A percentile compares a stretch with the other conserved stretches of the same genome.
phyloP scores from a whole-genome alignment of 306 rosid genomes.

The Carpinus viminea region DNA sequence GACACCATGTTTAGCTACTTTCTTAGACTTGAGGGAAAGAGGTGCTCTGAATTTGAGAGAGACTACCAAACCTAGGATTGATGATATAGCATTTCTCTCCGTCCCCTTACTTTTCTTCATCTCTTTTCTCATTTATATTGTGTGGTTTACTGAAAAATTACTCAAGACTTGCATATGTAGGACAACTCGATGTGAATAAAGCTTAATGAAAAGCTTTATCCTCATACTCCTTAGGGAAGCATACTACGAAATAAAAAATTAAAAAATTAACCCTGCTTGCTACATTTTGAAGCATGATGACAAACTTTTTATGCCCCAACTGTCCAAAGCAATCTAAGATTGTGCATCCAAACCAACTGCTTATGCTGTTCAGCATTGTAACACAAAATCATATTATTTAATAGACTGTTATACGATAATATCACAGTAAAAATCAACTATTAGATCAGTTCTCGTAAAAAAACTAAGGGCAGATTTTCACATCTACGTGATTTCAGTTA shows the following conservation, averaged over 20 bases:
- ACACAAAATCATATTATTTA: neutral
- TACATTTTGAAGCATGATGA: too few species aligned
- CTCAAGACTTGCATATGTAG: neutral
- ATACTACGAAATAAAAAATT: neutral
- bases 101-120: neutral
- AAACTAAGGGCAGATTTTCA: too few species aligned
- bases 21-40: neutral
- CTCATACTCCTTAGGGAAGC: neutral
- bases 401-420: too few species aligned
- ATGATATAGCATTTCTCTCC: neutral
- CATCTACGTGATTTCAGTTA: too few species aligned
- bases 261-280: neutral
- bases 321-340: neutral
- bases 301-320: too few species aligned
- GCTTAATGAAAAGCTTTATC: neutral
- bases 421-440: too few species aligned
- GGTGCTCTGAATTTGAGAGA: neutral
- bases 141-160: neutral
- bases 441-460: too few species aligned
- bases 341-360: neutral
- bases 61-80: too few species aligned
- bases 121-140: neutral
- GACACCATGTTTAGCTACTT: too few species aligned
- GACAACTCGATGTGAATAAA: neutral
- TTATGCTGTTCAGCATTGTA: neutral